Evolutionary conservation across 768 basidiomycete species (phyloP).

Genomic region (Leucosporidium yakuticum): DNA sequence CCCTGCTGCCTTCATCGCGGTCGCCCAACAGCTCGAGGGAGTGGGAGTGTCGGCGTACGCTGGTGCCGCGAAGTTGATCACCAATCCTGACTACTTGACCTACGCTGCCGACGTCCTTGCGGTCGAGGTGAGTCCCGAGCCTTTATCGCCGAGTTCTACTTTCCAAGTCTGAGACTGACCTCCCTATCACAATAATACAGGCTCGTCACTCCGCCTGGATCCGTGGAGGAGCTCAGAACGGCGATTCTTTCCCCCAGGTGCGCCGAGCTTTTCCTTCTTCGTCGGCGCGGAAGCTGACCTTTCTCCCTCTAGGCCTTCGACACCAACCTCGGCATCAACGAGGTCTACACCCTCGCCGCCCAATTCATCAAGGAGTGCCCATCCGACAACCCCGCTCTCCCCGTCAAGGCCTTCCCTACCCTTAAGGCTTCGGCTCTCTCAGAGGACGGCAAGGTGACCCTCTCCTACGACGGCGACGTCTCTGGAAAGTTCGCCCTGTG

Average conservation of each 20-base stretch:
- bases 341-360: slow-evolving; percentile 51
- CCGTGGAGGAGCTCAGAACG: slow-evolving; percentile 50
- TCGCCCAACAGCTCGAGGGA: slow-evolving; percentile 53
- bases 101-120: slow-evolving; percentile 58
- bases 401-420: slow-evolving; percentile 54
- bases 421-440: slow-evolving; percentile 44
- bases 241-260: slow-evolving; percentile 52
- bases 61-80: slow-evolving; percentile 52
- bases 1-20: slow-evolving; percentile 50
- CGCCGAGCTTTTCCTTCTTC: too few relatives aligned
- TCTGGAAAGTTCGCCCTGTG: neutral
- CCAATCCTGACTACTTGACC: slow-evolving; percentile 46
- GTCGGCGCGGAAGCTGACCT: too few relatives aligned
- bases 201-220: slow-evolving; percentile 64
- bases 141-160: too few relatives aligned
- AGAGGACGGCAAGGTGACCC: slow-evolving; percentile 41
- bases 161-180: too few relatives aligned
- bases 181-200: slow-evolving; percentile 43
- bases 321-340: slow-evolving; percentile 47
- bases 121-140: slow-evolving; percentile 37
- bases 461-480: slow-evolving; percentile 20
- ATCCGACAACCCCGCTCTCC: slow-evolving; percentile 50
- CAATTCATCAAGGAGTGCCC: slow-evolving; percentile 53
- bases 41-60: slow-evolving; percentile 57
- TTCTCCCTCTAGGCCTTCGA: slow-evolving; percentile 49